Evolutionary conservation across 441 rosid genomes (phyloP).

Genomic region (Iberis amara): DNA sequence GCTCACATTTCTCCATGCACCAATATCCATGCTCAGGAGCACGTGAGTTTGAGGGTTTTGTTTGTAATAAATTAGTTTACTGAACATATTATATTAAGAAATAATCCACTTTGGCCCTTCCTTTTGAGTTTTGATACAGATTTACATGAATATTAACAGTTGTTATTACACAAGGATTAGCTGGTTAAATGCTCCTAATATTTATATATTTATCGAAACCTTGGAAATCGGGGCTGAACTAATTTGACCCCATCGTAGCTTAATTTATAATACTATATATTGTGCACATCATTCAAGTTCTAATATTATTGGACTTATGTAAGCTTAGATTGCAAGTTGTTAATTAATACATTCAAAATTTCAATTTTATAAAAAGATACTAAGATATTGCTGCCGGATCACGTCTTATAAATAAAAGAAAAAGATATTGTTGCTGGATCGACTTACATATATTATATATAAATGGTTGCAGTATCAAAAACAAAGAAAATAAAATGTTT

Average conservation of each 20-base stretch:
- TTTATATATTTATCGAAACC: neutral
- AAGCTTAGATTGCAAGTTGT: conserved; percentile 20
- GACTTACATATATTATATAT: neutral
- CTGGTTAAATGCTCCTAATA: too few relatives aligned
- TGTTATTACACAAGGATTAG: too few relatives aligned
- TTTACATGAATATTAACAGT: too few relatives aligned
- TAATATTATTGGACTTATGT: conserved; percentile 6
- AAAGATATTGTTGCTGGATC: neutral
- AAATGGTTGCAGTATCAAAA: neutral
- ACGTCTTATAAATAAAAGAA: too few relatives aligned
- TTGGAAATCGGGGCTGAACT: conserved; percentile 7
- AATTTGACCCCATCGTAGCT: conserved; percentile 6
- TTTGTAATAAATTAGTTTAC: neutral
- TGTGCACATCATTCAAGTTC: conserved; percentile 16
- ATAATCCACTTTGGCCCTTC: too few relatives aligned
- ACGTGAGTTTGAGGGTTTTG: conserved; percentile 5
- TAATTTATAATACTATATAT: conserved; percentile 1
- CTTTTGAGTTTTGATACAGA: too few relatives aligned
- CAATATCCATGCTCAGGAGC: conserved; percentile 21
- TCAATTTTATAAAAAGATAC: neutral
- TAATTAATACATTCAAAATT: neutral
- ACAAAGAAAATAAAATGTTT: too few relatives aligned
- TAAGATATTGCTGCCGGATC: conserved; percentile 22
- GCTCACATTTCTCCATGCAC: conserved; percentile 8
- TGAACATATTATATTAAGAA: too few relatives aligned